These are phyloP conservation scores for Nakazawaea peltata DNA, from an alignment of 805 yeast species.

Conservation along the genomic window DNA sequence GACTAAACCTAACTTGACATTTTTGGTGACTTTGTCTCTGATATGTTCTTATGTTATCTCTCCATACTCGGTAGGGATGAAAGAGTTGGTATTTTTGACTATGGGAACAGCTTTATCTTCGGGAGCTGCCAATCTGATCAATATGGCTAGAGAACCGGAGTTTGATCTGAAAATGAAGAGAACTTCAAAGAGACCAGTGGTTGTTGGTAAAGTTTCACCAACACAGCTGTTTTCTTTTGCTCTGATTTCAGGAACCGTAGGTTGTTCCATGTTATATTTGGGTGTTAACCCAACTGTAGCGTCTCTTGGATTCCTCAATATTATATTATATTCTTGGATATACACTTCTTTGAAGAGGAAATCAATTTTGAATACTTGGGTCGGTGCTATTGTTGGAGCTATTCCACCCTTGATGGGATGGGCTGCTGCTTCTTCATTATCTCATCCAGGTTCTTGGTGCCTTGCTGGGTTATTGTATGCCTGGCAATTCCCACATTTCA, in stretches of 20 bases:
- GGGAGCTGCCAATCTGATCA: conserved; percentile 93
- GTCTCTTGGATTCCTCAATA: conserved; percentile 68
- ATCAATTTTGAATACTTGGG: conserved; percentile 91
- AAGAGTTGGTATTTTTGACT: conserved; percentile 65
- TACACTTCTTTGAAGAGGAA: conserved; percentile 86
- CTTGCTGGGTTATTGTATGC: conserved; percentile 84
- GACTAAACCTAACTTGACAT: conserved; percentile 86
- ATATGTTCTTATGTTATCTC: conserved; percentile 92
- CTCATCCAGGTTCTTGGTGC: conserved; percentile 93
- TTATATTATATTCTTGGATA: conserved; percentile 78
- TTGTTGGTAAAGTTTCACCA: conserved; percentile 70
- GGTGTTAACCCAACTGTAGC: conserved; percentile 91
- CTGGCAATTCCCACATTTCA: conserved; percentile 99
- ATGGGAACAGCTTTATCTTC: conserved; percentile 83
- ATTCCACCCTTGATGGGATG: conserved; percentile 99
- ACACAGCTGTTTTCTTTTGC: conserved; percentile 79
- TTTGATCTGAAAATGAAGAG: conserved; percentile 84
- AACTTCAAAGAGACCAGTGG: conserved; percentile 86
- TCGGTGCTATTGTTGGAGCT: conserved; percentile 98
- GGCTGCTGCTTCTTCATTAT: conserved; percentile 81
- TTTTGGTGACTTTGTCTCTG: conserved; percentile 82
- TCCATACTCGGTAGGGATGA: conserved; percentile 70
- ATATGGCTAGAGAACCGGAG: conserved; percentile 93
- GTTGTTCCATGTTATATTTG: conserved; percentile 55
- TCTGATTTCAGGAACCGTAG: conserved; percentile 59